Evolutionary conservation across 2,329 filamentous ascomycete species (phyloP), one percentile per base, ranked within the genome.

Genomic region (Fusarium duplospermum): DNA sequence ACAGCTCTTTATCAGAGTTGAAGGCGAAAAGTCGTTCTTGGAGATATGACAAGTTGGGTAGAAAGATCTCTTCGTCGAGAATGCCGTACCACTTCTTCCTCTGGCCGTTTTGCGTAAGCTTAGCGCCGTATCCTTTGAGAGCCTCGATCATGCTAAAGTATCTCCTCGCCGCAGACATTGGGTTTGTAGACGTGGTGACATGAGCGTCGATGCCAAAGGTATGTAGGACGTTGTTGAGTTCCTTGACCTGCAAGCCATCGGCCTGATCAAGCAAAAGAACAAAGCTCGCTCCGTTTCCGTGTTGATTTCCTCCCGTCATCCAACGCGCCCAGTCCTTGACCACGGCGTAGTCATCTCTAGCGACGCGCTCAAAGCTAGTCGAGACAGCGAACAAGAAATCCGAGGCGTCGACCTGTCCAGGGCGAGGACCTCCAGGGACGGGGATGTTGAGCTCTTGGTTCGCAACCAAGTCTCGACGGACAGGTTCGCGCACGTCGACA

Each of bases 11-110:
- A 9, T 70, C 73, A 1, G 80, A 68, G 56, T 83, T 79, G 64
- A 83, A 83, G 1, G 75, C 63, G n/a, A 77, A 78, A 4, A 88
- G 80, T 7, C 80, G 81, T 29, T 80, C 73, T 4, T 85, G 76
- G 10, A 88, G 82, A 47, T 81, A 78, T 1, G 79, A 76, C 35
- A 87, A 74, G 40, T 83, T 83, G 1, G 86, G 85, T 56, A 88
- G 81, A 74, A 87, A 87, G 58, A 86, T 79, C 63, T 84, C 82
- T 70, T 87, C 85, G 35, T 88, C 86, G 2, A 87, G 72, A 1
- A 87, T 78, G 1, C 81, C 85, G 40, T 84, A 83, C 80, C 84
- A 87, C 50, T 76, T 80, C 79, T 85, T 86, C 52, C 76, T 71
- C 22, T 81, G 77, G 5, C 82, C 83, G 16, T 80, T 81, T 7